These are phyloP conservation scores for Floccularia luteovirens DNA, from an alignment of 768 basidiomycete genomes.

Conservation along the genomic window DNA sequence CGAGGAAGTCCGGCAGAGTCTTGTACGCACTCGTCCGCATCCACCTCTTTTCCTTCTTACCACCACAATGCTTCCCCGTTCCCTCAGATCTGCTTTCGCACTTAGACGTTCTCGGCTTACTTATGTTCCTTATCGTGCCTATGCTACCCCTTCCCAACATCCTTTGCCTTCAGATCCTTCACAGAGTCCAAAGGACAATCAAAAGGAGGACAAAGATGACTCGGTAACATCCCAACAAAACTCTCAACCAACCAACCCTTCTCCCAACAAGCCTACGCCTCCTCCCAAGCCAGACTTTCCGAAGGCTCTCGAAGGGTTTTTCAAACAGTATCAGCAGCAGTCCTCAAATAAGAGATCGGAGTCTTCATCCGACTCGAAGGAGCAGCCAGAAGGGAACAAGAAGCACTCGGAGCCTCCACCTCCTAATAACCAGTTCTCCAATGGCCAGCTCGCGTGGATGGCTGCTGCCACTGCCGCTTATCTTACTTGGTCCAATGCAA, in stretches of 20 bases:
- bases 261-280: constrained; percentile 8
- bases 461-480: constrained; percentile 50
- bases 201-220: constrained; percentile 13
- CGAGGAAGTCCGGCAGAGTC: neutral
- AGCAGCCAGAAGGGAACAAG: constrained; percentile 16
- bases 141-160: constrained; percentile 39
- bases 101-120: constrained; percentile 31
- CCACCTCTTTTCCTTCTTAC: constrained; percentile 8
- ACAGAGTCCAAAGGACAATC: constrained; percentile 21
- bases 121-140: constrained; percentile 29
- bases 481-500: constrained; percentile 56
- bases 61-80: constrained; percentile 53
- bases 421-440: constrained; percentile 53
- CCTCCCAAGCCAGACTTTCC: constrained; percentile 40
- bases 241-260: constrained; percentile 15
- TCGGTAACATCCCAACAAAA: constrained; percentile 9
- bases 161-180: constrained; percentile 11
- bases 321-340: constrained; percentile 55
- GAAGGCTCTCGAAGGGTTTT: constrained; percentile 72
- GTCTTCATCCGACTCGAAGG: constrained; percentile 25
- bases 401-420: constrained; percentile 22
- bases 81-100: constrained; percentile 44
- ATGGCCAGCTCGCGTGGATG: constrained; percentile 46
- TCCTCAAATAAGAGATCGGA: constrained; percentile 27
- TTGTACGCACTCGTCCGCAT: neutral